A percentile compares a stretch with the other conserved stretches of the same genome.
phyloP scores from a whole-genome alignment of 768 basidiomycete genomes.

The Hortiboletus campestris region DNA sequence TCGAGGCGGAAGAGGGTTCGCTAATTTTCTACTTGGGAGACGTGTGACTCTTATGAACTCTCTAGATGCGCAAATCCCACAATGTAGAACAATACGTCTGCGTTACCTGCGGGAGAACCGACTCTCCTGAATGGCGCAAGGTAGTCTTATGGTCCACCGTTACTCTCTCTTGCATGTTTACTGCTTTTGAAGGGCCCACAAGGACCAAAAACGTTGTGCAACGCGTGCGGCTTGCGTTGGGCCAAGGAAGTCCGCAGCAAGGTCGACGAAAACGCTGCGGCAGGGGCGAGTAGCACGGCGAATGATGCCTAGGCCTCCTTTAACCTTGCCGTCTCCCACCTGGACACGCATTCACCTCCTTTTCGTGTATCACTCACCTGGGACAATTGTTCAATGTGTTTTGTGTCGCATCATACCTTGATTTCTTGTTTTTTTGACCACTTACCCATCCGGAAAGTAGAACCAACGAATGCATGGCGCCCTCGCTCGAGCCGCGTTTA shows the following conservation, averaged over 20 bases:
- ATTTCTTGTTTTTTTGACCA: constrained; percentile 18
- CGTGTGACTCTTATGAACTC: background rate
- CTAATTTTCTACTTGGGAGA: background rate
- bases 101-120: constrained; percentile 89
- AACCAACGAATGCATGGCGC: background rate
- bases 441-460: constrained; percentile 9
- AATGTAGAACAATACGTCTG: constrained; percentile 77
- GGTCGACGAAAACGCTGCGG: constrained; percentile 33
- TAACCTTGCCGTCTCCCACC: background rate
- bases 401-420: constrained; percentile 5
- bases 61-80: constrained; percentile 39
- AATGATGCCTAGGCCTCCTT: constrained; percentile 14
- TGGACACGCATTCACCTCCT: background rate
- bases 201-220: constrained; percentile 97
- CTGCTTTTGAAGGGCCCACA: constrained; percentile 65
- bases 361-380: background rate
- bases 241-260: constrained; percentile 67
- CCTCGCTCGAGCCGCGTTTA: constrained; percentile 8
- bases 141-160: constrained; percentile 31
- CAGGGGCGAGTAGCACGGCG: constrained; percentile 20
- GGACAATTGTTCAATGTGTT: constrained; percentile 5
- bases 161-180: constrained; percentile 17
- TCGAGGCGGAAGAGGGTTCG: constrained; percentile 63
- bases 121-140: constrained; percentile 98
- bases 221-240: constrained; percentile 93